Percentiles rank a stretch among this genome's conserved stretches.
phyloP scores from a whole-genome alignment of 345 rosid species.

The Adansonia digitata region DNA sequence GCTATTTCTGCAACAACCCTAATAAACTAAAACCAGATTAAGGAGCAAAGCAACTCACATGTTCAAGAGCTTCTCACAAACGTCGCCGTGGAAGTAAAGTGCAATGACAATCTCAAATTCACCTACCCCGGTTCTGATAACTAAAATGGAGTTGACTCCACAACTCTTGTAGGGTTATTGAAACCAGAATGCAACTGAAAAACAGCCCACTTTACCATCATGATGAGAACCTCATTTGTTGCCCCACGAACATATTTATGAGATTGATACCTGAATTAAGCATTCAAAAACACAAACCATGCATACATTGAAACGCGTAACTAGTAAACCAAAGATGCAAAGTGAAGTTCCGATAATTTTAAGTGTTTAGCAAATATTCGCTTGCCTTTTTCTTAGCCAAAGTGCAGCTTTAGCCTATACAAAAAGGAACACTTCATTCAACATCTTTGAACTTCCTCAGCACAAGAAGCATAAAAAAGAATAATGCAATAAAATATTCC shows the following conservation, averaged over 20 bases:
- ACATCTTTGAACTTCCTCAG: constrained; percentile 72
- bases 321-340: neutral
- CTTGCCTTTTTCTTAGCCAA: constrained; percentile 86
- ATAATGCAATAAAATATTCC: neutral
- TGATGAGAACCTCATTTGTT: constrained; percentile 59
- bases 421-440: constrained; percentile 64
- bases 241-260: constrained; percentile 69
- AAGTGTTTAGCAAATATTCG: constrained; percentile 26
- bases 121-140: constrained; percentile 69
- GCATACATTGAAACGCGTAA: neutral
- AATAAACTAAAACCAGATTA: no score
- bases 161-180: constrained; percentile 55
- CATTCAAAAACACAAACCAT: constrained; percentile 7
- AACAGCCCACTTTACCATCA: constrained; percentile 48
- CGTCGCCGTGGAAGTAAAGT: constrained; percentile 40
- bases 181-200: constrained; percentile 72
- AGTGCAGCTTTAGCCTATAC: constrained; percentile 67
- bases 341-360: neutral
- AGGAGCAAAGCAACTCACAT: no score
- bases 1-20: no score
- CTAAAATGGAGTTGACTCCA: constrained; percentile 67
- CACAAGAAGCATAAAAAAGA: constrained; percentile 7
- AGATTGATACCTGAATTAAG: constrained; percentile 48
- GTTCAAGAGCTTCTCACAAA: no score
- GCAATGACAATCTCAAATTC: constrained; percentile 72